A percentile compares a stretch with the other conserved stretches of the same genome.
Conservation (phyloP, 139 green algal species). For the Tetratostichococcus sp. region DNA sequence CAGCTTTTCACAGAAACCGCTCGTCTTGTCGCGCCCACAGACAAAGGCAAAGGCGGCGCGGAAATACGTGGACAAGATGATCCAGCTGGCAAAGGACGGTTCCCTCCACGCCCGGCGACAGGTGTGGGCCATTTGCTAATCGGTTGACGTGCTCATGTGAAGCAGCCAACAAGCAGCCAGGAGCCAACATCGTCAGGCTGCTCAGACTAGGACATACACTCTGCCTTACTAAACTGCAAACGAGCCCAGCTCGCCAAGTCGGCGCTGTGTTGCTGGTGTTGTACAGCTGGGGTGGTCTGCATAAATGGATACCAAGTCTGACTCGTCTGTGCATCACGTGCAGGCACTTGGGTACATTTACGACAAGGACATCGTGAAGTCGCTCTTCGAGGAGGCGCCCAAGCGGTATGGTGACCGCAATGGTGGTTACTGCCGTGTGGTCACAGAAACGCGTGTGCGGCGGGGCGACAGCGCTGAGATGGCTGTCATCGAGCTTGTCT, state of each 20-base stretch:
- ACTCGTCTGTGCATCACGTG: too few relatives aligned
- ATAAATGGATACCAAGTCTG: too few relatives aligned
- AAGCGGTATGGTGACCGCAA: slow-evolving; percentile 80
- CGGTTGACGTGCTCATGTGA: not conserved
- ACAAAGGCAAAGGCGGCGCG: slow-evolving; percentile 89
- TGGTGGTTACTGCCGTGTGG: slow-evolving; percentile 90
- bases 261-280: too few relatives aligned
- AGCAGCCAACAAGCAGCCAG: too few relatives aligned
- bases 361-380: slow-evolving; percentile 84
- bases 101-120: slow-evolving; percentile 77
- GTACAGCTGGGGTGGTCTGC: not conserved
- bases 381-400: slow-evolving; percentile 83
- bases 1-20: too few relatives aligned
- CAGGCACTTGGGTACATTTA: slow-evolving; percentile 89
- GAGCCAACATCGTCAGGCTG: too few relatives aligned
- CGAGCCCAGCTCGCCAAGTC: too few relatives aligned
- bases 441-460: slow-evolving; percentile 37
- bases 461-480: slow-evolving; percentile 92
- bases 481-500: slow-evolving; percentile 95
- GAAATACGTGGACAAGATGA: slow-evolving; percentile 97
- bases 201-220: too few relatives aligned
- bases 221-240: too few relatives aligned
- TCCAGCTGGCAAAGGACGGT: slow-evolving; percentile 92
- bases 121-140: slow-evolving; percentile 20
- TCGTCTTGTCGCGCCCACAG: too few relatives aligned